Percentiles rank a stretch among this genome's conserved stretches.
phyloP scores from a whole-genome alignment of 2,329 filamentous ascomycete species.

The Pyricularia pennisetigena region DNA sequence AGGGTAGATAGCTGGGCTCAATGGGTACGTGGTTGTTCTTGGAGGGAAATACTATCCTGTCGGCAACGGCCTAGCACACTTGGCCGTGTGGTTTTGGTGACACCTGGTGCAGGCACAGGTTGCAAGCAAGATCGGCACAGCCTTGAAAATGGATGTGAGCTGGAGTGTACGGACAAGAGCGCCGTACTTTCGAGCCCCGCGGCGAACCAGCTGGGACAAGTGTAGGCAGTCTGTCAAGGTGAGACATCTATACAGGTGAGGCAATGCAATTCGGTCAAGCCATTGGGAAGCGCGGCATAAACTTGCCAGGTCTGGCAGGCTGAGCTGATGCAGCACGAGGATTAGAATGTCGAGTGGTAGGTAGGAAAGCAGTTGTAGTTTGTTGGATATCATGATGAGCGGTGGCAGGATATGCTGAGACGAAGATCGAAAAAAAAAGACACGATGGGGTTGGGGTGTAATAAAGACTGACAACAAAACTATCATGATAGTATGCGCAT shows the following conservation, averaged over 20 bases:
- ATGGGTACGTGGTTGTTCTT: background rate
- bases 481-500: background rate
- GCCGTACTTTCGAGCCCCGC: background rate
- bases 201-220: background rate
- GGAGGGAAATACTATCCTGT: background rate
- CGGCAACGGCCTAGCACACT: background rate
- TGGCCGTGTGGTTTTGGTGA: background rate
- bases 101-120: background rate
- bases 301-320: background rate
- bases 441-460: background rate
- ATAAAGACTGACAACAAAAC: background rate
- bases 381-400: background rate
- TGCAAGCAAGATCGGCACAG: background rate
- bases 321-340: background rate
- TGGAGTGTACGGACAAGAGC: background rate
- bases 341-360: background rate
- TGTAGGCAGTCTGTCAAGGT: background rate
- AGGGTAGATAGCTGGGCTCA: background rate
- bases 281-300: background rate
- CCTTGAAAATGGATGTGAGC: background rate
- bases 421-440: background rate
- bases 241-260: background rate
- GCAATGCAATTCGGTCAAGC: background rate
- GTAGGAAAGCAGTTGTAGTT: background rate
- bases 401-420: background rate